Evolutionary conservation across 2,329 filamentous ascomycete species (phyloP), one percentile per base, ranked within the genome.

Genomic region (Phyllosticta capitalensis): DNA sequence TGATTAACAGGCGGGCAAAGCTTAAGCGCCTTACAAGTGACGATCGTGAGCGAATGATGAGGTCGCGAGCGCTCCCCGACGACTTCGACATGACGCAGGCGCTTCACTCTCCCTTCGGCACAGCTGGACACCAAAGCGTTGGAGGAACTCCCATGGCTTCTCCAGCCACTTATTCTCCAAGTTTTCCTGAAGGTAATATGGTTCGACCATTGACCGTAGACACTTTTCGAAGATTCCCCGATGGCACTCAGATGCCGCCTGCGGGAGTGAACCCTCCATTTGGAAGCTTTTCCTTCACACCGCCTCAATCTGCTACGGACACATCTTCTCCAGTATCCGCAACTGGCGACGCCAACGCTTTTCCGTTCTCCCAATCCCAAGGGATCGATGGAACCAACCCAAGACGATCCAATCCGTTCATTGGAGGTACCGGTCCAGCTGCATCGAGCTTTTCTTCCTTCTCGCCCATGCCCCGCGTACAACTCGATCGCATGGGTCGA

Each of bases 131-230:
- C 56, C 57, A 55, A 24, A 72, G 74, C 26, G 73, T 79, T 56
- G 76, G 77, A 38, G 30, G 30, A 59, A 78, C 77, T 50, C 73
- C 79, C n/a, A 69, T 80, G 62, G 72, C 75, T 52, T 79, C 76
- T 48, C 75, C 79, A 48, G 72, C 70, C 55, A 68, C 68, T 9
- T 77, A 75, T 61, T 67, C 69, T 9, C 68, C 72, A 51, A 68
- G 68, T 50, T 72, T 76, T 63, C 65, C 72, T n/a, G 74, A 78
- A 5, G 81, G 83, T 62, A 83, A 83, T 60, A 83, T 86, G 74
- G 82, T 86, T 74, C 79, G 86, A 30, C 84, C 87, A 1, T 69
- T 90, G 63, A 84, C 88, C 74, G 79, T 89, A 22, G 87, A 90
- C 65, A 81, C 81, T 0, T 80, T 88, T 63, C 79, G 86, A 62